These are phyloP conservation scores for Thyridium curvatum DNA, from an alignment of 2,329 filamentous ascomycete genomes.

Conservation along the genomic window DNA sequence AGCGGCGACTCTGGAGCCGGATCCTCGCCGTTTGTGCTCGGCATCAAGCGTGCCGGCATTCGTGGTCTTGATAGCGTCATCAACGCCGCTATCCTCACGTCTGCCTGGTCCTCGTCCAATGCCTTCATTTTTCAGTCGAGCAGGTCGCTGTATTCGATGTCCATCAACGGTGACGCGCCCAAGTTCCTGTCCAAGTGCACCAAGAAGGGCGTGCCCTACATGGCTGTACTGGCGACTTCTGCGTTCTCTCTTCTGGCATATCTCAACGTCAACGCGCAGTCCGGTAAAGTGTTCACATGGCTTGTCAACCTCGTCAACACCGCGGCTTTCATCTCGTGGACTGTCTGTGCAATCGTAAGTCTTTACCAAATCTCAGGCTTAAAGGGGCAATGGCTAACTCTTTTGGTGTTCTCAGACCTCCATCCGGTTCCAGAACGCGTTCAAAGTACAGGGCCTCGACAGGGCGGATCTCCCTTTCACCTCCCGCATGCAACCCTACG, in stretches of 20 bases:
- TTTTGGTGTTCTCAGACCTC: conserved; percentile 23
- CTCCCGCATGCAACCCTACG: conserved; percentile 8
- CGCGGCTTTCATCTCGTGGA: conserved; percentile 30
- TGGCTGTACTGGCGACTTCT: conserved; percentile 15
- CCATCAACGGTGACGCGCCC: conserved; percentile 31
- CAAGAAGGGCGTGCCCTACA: conserved; percentile 30
- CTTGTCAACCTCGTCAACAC: conserved; percentile 22
- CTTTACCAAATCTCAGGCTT: background rate
- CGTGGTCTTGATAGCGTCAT: conserved; percentile 45
- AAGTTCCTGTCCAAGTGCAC: conserved; percentile 28
- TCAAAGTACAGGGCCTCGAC: conserved; percentile 36
- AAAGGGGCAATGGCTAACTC: no score
- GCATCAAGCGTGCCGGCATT: conserved; percentile 45
- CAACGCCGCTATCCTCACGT: conserved; percentile 34
- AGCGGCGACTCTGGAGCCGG: conserved; percentile 37
- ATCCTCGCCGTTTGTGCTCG: conserved; percentile 40
- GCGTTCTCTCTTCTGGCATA: conserved; percentile 18
- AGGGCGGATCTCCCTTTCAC: conserved; percentile 32
- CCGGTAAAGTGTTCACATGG: conserved; percentile 25
- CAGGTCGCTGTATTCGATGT: conserved; percentile 33
- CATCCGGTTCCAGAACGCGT: conserved; percentile 41
- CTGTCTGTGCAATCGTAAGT: conserved; percentile 28
- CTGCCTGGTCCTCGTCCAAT: conserved; percentile 37
- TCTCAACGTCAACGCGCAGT: conserved; percentile 22
- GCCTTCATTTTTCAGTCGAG: conserved; percentile 41